Evolutionary conservation across 768 basidiomycete genomes (phyloP), one percentile per base, ranked within the genome.

Genomic region (Leccinum subtestaceum): DNA sequence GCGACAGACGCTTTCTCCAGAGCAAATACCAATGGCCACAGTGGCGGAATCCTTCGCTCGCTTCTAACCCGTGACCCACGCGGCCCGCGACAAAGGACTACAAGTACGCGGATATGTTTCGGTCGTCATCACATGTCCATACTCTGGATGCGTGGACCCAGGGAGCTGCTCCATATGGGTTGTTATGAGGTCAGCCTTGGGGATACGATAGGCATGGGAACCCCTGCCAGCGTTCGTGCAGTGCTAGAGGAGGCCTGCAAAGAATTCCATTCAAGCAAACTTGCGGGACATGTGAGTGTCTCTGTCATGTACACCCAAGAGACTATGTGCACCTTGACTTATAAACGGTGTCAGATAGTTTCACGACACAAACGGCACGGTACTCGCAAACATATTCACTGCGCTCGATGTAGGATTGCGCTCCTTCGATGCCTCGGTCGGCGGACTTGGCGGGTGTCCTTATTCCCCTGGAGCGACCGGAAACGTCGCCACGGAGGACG

Each of bases 141-240:
- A 88, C 71, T 82, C 88, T n/a, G 95, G 95, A 2, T 75, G 76
- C 21, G 87, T 91, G 21, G 86, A 87, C 61, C 83, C 83, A 81
- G 82, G 63, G 85, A 82, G 62, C 70, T 98, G 34, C 60, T 85
- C 5, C 86, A 92, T 58, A 95, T 97, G 91, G 95, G 95, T 0
- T 96, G 93, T 70, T 96, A 96, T 71, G 91, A 98, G 72, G 84
- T 95, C 53, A 91, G 90, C 65, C 75, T 98, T 19, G 94, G 93
- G 0, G 96, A 98, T 70, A 98, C 95, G 4, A 90, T 92, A 2
- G 95, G 96, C 0, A 84, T 85, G 50, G 95, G 90, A 2, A 89
- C 87, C 49, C 93, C 95, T 0, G 74, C 77, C 25, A 82, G 83
- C 40, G 82, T 95, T 34, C 72, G 78, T 6, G 76, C 78, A 61